phyloP scores from a whole-genome alignment of 148 eudicot genomes.

The Camellia sinensis region DNA sequence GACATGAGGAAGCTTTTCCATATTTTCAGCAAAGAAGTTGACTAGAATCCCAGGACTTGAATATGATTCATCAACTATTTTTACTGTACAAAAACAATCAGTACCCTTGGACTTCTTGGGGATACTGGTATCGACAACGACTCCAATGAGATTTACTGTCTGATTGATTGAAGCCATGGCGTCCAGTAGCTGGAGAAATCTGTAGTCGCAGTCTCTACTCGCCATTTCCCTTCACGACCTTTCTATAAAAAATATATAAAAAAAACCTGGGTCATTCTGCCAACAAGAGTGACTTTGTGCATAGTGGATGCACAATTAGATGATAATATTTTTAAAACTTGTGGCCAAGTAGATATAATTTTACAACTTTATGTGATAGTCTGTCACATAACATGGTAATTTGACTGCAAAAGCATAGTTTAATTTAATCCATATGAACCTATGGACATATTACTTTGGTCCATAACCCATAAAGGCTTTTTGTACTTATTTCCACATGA shows the following conservation, averaged over 20 bases:
- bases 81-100: constrained; percentile 62
- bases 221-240: constrained; percentile 3
- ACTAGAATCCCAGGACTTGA: constrained; percentile 55
- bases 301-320: too few relatives aligned
- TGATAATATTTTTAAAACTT: too few relatives aligned
- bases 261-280: neutral
- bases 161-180: constrained; percentile 54
- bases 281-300: neutral
- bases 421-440: too few relatives aligned
- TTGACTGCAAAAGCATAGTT: too few relatives aligned
- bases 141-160: constrained; percentile 61
- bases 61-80: constrained; percentile 66
- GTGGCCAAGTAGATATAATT: too few relatives aligned
- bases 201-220: constrained; percentile 47
- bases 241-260: too few relatives aligned
- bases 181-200: constrained; percentile 46
- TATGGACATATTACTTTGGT: too few relatives aligned
- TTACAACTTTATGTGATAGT: too few relatives aligned
- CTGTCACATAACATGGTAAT: too few relatives aligned
- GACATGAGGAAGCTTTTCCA: constrained; percentile 65
- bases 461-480: too few relatives aligned
- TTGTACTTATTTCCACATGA: too few relatives aligned
- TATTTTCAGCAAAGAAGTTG: constrained; percentile 57
- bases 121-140: constrained; percentile 51
- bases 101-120: constrained; percentile 70